Percentiles rank a stretch among this genome's conserved stretches.
Conservation (phyloP, 768 basidiomycete genomes). For the Auriscalpium vulgare region DNA sequence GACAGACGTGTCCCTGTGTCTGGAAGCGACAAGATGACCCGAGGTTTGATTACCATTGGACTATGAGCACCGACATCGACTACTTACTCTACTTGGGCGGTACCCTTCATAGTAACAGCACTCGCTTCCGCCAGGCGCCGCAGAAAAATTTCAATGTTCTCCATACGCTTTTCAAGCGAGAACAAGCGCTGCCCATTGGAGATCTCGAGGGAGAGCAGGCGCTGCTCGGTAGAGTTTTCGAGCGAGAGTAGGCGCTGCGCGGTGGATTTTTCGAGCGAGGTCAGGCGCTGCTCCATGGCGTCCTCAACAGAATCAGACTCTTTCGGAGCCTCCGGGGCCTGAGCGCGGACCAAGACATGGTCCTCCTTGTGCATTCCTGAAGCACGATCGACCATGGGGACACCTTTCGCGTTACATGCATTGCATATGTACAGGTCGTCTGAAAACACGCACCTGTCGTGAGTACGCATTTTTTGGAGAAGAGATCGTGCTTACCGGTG, state of each 20-base stretch:
- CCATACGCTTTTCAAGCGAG: background rate
- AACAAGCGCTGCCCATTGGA: background rate
- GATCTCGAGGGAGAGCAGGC: constrained; percentile 1
- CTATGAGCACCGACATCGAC: too few species aligned
- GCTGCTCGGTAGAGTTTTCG: background rate
- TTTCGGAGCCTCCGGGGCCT: background rate
- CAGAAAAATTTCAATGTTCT: background rate
- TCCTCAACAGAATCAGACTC: background rate
- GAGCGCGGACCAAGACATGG: constrained; percentile 2
- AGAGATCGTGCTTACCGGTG: constrained; percentile 3
- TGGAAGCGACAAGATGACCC: too few species aligned
- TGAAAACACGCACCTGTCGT: background rate
- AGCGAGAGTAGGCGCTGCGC: background rate
- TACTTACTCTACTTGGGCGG: too few species aligned
- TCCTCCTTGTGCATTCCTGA: background rate
- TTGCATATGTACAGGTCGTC: constrained; percentile 12
- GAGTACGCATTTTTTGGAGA: background rate
- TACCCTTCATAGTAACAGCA: too few species aligned
- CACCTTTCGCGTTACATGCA: constrained; percentile 6
- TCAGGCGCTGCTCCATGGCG: background rate
- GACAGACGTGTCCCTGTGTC: too few species aligned
- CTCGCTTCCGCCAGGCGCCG: background rate
- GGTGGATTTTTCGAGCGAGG: constrained; percentile 2
- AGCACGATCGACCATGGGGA: background rate
- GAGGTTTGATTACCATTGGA: too few species aligned